Conservation (phyloP, 805 yeast genomes). For the Spathaspora passalidarum region DNA sequence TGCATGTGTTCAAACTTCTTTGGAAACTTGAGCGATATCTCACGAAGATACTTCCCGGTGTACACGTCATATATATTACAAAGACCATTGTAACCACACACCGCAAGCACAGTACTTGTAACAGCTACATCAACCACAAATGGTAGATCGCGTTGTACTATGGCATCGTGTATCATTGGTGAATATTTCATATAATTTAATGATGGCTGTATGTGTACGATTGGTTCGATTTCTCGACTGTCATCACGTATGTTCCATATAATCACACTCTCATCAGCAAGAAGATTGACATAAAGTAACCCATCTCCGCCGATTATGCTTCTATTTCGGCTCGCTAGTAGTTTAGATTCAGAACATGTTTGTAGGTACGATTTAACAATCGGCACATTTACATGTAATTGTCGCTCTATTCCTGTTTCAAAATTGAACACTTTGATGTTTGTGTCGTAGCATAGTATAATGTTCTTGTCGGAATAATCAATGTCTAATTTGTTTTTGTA, state of each 20-base stretch:
- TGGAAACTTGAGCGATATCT: constrained; percentile 29
- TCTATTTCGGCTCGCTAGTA: constrained; percentile 14
- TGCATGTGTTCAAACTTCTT: constrained; percentile 20
- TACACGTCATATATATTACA: constrained; percentile 39
- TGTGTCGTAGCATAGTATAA: constrained; percentile 19
- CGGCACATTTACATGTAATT: constrained; percentile 12
- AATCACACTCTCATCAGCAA: constrained; percentile 39
- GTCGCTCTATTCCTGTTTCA: constrained; percentile 7
- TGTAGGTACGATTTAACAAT: constrained; percentile 18
- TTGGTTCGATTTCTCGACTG: constrained; percentile 13
- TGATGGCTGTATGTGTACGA: constrained; percentile 18
- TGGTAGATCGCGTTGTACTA: constrained; percentile 7
- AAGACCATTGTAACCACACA: constrained; percentile 44
- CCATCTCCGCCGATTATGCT: constrained; percentile 41
- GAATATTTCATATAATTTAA: constrained; percentile 18
- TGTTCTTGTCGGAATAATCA: constrained; percentile 31
- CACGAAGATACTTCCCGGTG: constrained; percentile 41
- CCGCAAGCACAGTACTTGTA: constrained; percentile 30
- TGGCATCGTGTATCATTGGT: constrained; percentile 7
- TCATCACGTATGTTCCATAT: constrained; percentile 40
- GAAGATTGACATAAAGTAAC: constrained; percentile 32
- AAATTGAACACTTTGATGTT: constrained; percentile 24
- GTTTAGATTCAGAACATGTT: constrained; percentile 9
- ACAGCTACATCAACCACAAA: constrained; percentile 26
- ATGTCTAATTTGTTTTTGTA: constrained; percentile 19